Conservation (phyloP, 1,284 basidiomycete species). For the Boletellus deceptivus region DNA sequence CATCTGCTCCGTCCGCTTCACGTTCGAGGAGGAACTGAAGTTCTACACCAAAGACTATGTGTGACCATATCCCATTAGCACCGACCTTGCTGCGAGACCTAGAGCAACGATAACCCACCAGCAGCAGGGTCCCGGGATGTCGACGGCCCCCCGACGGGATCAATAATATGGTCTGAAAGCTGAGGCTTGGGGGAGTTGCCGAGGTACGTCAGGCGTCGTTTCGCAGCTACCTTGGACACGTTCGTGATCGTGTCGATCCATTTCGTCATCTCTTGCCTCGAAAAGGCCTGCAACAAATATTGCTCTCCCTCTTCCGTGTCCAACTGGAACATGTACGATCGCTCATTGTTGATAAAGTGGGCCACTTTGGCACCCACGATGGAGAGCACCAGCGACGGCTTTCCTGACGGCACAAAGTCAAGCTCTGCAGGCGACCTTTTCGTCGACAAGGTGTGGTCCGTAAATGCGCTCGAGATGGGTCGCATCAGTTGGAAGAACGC, state of each 20-base stretch:
- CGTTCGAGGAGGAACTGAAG: conserved; percentile 65
- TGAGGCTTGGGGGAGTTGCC: conserved; percentile 69
- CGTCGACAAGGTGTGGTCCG: conserved; percentile 51
- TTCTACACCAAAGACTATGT: conserved; percentile 77
- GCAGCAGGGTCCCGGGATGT: conserved; percentile 57
- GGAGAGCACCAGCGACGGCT: conserved; percentile 71
- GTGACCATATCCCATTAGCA: conserved; percentile 7
- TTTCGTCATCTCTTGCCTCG: conserved; percentile 62
- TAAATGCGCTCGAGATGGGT: conserved; percentile 81
- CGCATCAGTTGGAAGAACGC: conserved; percentile 81
- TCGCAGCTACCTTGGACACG: conserved; percentile 68
- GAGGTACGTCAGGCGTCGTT: conserved; percentile 77
- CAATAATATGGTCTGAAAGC: conserved; percentile 66
- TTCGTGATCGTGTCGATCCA: conserved; percentile 74
- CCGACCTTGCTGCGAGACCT: conserved; percentile 1
- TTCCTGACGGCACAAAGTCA: conserved; percentile 66
- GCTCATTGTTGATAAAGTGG: conserved; percentile 71
- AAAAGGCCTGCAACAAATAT: conserved; percentile 72
- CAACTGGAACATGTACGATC: conserved; percentile 77
- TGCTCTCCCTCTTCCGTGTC: conserved; percentile 83
- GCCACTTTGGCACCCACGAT: conserved; percentile 67
- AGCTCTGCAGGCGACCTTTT: conserved; percentile 68
- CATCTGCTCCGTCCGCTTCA: conserved; percentile 50
- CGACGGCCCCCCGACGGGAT: conserved; percentile 37
- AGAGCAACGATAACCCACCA: conserved; percentile 42